These are phyloP conservation scores for Akebia trifoliata DNA, from an alignment of 164 flowering plant species.

Conservation along the genomic window DNA sequence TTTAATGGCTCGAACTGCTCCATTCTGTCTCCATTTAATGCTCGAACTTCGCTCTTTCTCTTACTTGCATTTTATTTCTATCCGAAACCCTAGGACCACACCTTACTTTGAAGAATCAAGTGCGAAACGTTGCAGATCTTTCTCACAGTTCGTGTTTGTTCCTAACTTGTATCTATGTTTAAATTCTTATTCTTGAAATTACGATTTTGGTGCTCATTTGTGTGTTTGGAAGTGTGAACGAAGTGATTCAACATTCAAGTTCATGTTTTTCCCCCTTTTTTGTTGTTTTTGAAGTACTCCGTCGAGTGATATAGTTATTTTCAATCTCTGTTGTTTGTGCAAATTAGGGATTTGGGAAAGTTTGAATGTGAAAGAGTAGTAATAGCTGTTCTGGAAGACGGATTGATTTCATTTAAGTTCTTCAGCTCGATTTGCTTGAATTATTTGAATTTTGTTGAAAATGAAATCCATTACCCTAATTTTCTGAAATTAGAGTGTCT, in stretches of 20 bases:
- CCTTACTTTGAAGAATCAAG: background rate
- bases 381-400: background rate
- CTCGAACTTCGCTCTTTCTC: conserved; percentile 27
- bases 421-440: background rate
- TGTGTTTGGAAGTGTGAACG: conserved; percentile 1
- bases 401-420: background rate
- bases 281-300: background rate
- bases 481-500: background rate
- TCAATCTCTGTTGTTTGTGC: background rate
- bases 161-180: background rate
- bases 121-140: background rate
- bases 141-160: conserved; percentile 13
- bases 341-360: conserved; percentile 4
- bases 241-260: background rate
- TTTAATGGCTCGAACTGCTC: conserved; percentile 8
- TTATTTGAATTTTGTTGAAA: background rate
- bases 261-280: background rate
- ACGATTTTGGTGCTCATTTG: background rate
- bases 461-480: background rate
- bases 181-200: background rate
- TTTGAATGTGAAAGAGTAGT: background rate
- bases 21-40: conserved; percentile 35
- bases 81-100: background rate
- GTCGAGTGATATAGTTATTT: background rate
- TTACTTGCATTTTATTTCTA: background rate